These are phyloP conservation scores for Cryptococcus hybrid DNA, from an alignment of 1,284 basidiomycete genomes.

Conservation along the genomic window DNA sequence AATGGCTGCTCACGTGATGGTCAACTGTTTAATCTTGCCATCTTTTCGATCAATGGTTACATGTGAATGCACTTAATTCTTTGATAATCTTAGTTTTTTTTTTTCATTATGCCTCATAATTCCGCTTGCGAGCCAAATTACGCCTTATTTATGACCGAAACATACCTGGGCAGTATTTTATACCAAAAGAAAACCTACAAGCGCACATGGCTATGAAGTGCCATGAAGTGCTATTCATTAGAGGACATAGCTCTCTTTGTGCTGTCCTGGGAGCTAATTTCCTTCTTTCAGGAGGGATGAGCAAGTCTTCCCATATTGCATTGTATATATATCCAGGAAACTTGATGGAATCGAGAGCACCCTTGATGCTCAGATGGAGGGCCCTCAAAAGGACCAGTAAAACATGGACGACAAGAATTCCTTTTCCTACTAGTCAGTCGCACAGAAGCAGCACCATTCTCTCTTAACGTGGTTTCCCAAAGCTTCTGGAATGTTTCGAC, in stretches of 20 bases:
- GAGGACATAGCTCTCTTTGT: no score
- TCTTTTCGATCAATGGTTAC: neutral
- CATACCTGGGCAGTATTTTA: neutral
- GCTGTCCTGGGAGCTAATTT: neutral
- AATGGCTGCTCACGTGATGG: no score
- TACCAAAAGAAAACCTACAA: neutral
- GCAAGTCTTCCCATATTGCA: neutral
- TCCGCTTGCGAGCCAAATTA: neutral
- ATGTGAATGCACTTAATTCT: neutral
- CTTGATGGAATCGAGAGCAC: neutral
- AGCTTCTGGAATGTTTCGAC: no score
- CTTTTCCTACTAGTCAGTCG: no score
- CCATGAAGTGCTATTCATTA: no score
- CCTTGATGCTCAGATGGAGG: no score
- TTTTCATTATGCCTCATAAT: neutral
- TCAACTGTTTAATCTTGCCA: no score
- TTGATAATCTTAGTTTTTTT: neutral
- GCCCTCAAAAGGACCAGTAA: no score
- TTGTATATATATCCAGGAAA: neutral
- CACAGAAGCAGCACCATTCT: no score
- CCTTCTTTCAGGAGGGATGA: neutral
- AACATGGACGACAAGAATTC: no score
- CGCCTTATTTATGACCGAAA: neutral
- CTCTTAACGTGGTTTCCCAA: no score
- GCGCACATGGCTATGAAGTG: neutral